These are phyloP conservation scores for Ophiosphaerella herpotricha DNA, from an alignment of 2,329 filamentous ascomycete species.

Conservation along the genomic window DNA sequence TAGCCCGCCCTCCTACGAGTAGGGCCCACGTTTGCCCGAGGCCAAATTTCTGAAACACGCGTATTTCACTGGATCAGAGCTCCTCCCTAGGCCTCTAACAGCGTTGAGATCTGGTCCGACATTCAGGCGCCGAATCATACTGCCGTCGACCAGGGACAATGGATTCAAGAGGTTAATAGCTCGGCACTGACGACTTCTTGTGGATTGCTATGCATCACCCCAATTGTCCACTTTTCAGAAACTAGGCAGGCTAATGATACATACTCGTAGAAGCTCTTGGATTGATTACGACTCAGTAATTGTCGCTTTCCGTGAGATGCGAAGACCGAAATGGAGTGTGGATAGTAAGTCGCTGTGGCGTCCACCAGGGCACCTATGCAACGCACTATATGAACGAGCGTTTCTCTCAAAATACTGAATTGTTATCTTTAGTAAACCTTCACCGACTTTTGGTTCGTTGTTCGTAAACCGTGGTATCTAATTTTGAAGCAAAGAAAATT, in stretches of 20 bases:
- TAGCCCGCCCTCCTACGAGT: background rate
- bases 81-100: constrained; percentile 3
- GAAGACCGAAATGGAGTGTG: background rate
- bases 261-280: constrained; percentile 8
- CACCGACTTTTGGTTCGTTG: constrained; percentile 28
- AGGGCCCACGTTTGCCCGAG: constrained; percentile 26
- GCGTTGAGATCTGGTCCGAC: constrained; percentile 4
- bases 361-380: no score
- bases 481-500: constrained; percentile 21
- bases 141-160: background rate
- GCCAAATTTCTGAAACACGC: constrained; percentile 68
- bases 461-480: constrained; percentile 40
- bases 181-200: constrained; percentile 2
- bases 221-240: constrained; percentile 7
- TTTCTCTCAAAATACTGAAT: background rate
- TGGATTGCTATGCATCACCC: constrained; percentile 7
- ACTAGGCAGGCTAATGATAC: constrained; percentile 12
- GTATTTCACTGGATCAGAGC: constrained; percentile 54
- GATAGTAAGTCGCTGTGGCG: background rate
- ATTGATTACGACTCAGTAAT: constrained; percentile 13
- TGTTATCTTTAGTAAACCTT: background rate
- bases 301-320: constrained; percentile 4
- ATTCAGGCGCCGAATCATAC: constrained; percentile 4
- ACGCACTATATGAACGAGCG: no score
- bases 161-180: background rate